Evolutionary conservation across 116 monocot species (phyloP), one percentile per base, ranked within the genome.

Genomic region (Zostera marina): DNA sequence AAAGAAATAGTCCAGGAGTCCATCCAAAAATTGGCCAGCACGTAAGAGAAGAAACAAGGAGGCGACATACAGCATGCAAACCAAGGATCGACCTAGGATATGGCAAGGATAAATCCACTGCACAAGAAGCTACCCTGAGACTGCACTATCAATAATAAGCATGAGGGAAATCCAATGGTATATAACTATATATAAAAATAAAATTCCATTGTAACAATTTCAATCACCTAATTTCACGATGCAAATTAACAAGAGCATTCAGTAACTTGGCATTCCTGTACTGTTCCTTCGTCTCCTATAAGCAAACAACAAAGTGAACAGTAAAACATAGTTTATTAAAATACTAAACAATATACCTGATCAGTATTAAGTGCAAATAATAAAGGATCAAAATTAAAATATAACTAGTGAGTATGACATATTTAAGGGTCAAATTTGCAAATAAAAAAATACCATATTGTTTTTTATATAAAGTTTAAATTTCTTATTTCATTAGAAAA

Each of bases 231-330:
- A 98, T 67, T 83, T 98, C 98, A 59, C 81, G 74, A 72, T 98
- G 98, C 66, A 98, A 66, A 41, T 65, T 71, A 16, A 98, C 65
- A 61, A 98, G 91, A 51, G 74, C 73, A 68, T 76, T 86, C 8
- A 91, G 76, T 53, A 98, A 74, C 44, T 98, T 98, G 49, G 83
- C 86, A 68, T 91, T 98, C 65, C 91, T 71, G 67, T 90, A 87
- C 25, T 74, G 83, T 52, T 80, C 91, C 65, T 86, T 87, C 32
- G 91, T 61, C 54, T 79, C 87, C 98, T 98, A 66, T 7, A 75
- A 64, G n/a, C 22, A 45, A 41, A 55, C 13, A 8, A 8, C 8
- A 49, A 8, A n/a, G 11, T 49, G 7, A 58, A 15, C 5, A 7
- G n/a, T n/a, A n/a, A n/a, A n/a, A 58, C 5, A 58, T 17, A 15